A percentile compares a stretch with the other conserved stretches of the same genome.
Conservation (phyloP, 352 stramenopile genomes). For the Pythium dissimile region DNA sequence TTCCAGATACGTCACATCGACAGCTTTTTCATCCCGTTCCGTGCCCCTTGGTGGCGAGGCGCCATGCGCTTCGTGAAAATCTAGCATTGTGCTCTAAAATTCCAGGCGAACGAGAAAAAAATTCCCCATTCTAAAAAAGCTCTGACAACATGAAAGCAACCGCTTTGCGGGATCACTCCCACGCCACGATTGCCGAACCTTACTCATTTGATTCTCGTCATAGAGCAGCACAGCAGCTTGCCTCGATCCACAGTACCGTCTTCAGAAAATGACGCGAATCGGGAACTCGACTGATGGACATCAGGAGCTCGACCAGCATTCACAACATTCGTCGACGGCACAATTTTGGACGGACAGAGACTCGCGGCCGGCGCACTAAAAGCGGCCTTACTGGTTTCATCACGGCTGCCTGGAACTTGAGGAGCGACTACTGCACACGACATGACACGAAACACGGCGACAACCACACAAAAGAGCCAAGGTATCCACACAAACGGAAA, state of each 20-base stretch:
- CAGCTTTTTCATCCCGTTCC: constrained; percentile 24
- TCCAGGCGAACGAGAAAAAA: neutral
- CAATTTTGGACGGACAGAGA: neutral
- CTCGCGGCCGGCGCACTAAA: constrained; percentile 19
- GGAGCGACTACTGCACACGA: neutral
- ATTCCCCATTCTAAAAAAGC: neutral
- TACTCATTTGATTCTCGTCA: neutral
- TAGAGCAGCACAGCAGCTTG: neutral
- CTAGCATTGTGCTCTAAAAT: neutral
- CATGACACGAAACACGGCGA: neutral
- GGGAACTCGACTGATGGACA: too few species aligned
- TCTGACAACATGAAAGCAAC: neutral
- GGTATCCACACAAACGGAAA: neutral
- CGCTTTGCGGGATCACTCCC: neutral
- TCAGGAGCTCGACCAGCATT: too few species aligned
- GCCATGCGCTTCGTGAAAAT: neutral
- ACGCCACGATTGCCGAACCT: neutral
- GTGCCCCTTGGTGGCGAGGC: neutral
- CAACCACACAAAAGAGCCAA: neutral
- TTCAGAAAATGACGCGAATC: neutral
- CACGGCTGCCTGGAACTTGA: constrained; percentile 11
- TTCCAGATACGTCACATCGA: constrained; percentile 19
- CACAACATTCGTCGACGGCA: constrained; percentile 1
- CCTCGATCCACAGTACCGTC: neutral
- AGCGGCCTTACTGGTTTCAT: constrained; percentile 34